These are phyloP conservation scores for Cytospora schulzeri DNA, from an alignment of 2,329 filamentous ascomycete genomes.

Conservation along the genomic window DNA sequence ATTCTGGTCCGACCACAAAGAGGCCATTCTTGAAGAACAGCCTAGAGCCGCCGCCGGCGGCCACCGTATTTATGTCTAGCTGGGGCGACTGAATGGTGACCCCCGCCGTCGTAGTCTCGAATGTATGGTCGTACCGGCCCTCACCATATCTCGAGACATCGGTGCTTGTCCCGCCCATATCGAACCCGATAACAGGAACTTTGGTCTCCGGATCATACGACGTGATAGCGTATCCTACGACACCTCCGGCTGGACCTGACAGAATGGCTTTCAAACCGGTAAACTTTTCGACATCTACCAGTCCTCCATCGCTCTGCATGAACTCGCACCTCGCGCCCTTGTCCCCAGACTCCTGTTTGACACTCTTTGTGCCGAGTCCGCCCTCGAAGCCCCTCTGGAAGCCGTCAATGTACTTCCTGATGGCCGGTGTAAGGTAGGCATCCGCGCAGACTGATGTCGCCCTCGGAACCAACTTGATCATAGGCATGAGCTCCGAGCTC, in stretches of 20 bases:
- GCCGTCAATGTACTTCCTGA: constrained; percentile 72
- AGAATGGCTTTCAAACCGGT: constrained; percentile 84
- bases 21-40: constrained; percentile 88
- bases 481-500: constrained; percentile 82
- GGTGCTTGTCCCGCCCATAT: constrained; percentile 93
- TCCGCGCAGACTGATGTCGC: constrained; percentile 79
- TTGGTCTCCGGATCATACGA: constrained; percentile 83
- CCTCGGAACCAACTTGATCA: constrained; percentile 80
- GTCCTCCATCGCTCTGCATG: constrained; percentile 84
- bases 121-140: constrained; percentile 88
- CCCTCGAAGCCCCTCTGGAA: constrained; percentile 82
- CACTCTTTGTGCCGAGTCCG: constrained; percentile 74
- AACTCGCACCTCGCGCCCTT: constrained; percentile 86
- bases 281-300: constrained; percentile 77
- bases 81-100: constrained; percentile 92
- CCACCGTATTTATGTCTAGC: constrained; percentile 92
- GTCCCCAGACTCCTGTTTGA: constrained; percentile 64
- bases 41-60: constrained; percentile 82
- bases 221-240: constrained; percentile 89
- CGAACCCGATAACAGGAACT: constrained; percentile 88
- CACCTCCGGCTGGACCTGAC: constrained; percentile 88
- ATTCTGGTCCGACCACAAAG: constrained; percentile 89
- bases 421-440: constrained; percentile 78
- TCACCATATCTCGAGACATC: constrained; percentile 87
- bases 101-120: constrained; percentile 92